Base-by-base conservation (phyloP, 148 eudicot genomes). In the Amaranthus cruentus region DNA sequence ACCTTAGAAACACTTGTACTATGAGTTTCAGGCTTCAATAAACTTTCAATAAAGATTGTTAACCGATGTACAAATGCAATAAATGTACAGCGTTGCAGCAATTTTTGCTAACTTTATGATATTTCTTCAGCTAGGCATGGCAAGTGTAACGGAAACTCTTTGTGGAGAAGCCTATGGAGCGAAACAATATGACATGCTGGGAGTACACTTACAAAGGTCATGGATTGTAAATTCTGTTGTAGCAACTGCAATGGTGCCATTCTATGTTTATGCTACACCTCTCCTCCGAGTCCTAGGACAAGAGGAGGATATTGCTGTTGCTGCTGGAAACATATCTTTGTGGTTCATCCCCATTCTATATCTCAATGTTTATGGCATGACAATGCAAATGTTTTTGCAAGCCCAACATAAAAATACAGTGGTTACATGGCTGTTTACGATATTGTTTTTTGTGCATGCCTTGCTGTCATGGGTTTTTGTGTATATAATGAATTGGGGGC, bases 111-210 rank as follows among this genome's bases (percentile, higher is more conserved):
- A 42, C 51, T 75, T n/a, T 48, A 9, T 12, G 51, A 68, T 58
- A 13, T 70, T 59, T 47, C 44, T 70, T 62, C 79, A 89, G 93
- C 69, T 89, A 61, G 94, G 96, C 61, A 89, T 89, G 93, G 84
- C 90, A 44, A 89, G 89, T 61, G 92, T 89, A 63, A 85, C 90
- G 0, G 92, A 88, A 74, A 82, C 90, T 46, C 87, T 87, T 9
- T 90, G 96, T 69, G 92, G 92, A 52, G 92, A 90, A 87, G 90
- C 96, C 11, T 90, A 72, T 62, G 96, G 96, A 65, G 96, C 90
- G 10, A 76, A 83, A 57, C 90, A 88, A 55, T 75, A 80, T 83
- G 83, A 88, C 61, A 85, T 90, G 88, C 81, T 88, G 88, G 96
- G 92, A 0, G 82, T 91, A 52, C 83, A 81, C 82, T 75, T 91